phyloP scores from a whole-genome alignment of 106 monocot species.

The Xerophyta viscosa region DNA sequence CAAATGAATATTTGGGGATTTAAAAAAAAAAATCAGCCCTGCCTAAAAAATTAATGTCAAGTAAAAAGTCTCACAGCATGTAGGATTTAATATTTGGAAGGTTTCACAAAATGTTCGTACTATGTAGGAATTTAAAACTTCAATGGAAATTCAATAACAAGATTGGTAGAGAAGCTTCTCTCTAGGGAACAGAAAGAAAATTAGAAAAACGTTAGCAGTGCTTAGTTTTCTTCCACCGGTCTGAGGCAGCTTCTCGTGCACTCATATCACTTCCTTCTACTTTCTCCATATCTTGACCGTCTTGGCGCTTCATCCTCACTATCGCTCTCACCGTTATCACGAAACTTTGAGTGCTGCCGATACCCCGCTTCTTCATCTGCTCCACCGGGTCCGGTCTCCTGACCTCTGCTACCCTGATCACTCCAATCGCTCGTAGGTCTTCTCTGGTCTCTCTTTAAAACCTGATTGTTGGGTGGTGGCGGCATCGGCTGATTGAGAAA shows the following conservation, averaged over 20 bases:
- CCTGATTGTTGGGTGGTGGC: slow-evolving; percentile 15
- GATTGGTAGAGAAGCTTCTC: neutral
- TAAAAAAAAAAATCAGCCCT: too few species aligned
- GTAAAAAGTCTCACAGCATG: too few species aligned
- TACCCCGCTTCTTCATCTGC: slow-evolving; percentile 22
- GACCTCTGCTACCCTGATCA: slow-evolving; percentile 48
- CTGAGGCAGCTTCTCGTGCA: slow-evolving; percentile 28
- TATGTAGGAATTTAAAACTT: too few species aligned
- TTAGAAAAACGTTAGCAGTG: neutral
- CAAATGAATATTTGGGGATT: too few species aligned
- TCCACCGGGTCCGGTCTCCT: slow-evolving; percentile 20
- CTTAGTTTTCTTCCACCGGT: slow-evolving; percentile 19
- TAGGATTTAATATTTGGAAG: too few species aligned
- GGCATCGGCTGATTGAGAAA: slow-evolving; percentile 41
- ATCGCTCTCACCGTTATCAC: slow-evolving; percentile 59
- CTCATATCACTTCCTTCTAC: slow-evolving; percentile 29
- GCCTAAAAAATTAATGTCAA: too few species aligned
- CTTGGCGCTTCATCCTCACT: slow-evolving; percentile 92
- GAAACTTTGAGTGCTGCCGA: slow-evolving; percentile 20
- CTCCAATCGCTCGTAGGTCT: slow-evolving; percentile 25
- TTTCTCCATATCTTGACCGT: slow-evolving; percentile 50
- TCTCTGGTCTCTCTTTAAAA: slow-evolving; percentile 57
- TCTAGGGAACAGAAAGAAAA: neutral
- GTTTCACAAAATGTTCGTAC: too few species aligned
- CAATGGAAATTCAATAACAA: neutral